These are phyloP conservation scores for Eucalyptus cloeziana DNA, from an alignment of 345 rosid genomes.

Conservation along the genomic window DNA sequence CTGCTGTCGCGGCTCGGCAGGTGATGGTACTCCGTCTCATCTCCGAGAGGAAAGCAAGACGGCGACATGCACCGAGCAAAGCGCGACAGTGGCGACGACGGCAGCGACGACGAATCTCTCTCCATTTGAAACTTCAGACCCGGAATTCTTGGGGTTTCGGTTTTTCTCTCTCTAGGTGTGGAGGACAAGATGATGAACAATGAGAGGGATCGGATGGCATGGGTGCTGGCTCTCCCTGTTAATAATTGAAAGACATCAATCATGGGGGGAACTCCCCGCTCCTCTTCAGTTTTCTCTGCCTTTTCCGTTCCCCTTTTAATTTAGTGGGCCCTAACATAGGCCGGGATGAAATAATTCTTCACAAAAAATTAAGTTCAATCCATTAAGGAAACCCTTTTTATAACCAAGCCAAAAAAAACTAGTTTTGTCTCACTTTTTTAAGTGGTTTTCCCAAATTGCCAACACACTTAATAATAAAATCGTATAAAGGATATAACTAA, in stretches of 20 bases:
- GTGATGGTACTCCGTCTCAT: constrained; percentile 37
- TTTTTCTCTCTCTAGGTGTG: background rate
- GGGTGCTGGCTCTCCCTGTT: background rate
- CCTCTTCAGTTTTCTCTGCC: background rate
- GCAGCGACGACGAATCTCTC: background rate
- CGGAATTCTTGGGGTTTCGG: background rate
- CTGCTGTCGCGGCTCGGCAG: constrained; percentile 3
- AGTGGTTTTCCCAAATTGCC: background rate
- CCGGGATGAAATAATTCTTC: background rate
- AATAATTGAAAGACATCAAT: background rate
- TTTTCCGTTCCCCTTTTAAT: background rate
- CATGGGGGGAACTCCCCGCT: background rate
- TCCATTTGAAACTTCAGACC: background rate
- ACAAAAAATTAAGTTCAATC: background rate
- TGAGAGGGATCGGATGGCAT: background rate
- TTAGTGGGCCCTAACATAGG: background rate
- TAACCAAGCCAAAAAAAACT: background rate
- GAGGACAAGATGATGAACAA: background rate
- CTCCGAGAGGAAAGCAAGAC: constrained; percentile 12
- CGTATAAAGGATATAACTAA: fast-evolving
- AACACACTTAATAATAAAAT: background rate
- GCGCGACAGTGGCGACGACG: background rate
- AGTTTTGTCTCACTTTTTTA: background rate
- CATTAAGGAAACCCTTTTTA: background rate
- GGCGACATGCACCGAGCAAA: background rate